Conservation (phyloP, 192 early-diverging fungal genomes). For the Linnemannia elongata region DNA sequence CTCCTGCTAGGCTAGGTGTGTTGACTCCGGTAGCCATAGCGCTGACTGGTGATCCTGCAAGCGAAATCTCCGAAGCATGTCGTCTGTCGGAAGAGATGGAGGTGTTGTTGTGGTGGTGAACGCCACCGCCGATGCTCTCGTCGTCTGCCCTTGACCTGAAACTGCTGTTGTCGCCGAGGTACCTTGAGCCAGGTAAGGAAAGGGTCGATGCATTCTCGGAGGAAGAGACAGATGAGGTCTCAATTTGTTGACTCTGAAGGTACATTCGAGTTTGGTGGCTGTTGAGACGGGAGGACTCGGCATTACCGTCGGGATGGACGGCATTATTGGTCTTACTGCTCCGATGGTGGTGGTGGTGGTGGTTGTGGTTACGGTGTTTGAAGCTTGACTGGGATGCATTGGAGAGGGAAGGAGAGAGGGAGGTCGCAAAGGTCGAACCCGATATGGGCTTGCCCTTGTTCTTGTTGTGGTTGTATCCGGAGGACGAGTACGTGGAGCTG, state of each 20-base stretch:
- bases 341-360: neutral
- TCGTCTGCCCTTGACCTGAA: neutral
- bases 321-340: constrained; percentile 13
- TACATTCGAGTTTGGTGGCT: neutral
- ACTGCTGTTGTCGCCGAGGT: constrained; percentile 11
- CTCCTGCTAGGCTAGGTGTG: constrained; percentile 26
- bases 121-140: neutral
- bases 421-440: constrained; percentile 30
- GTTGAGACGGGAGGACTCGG: neutral
- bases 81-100: neutral
- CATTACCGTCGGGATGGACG: constrained; percentile 7
- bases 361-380: neutral
- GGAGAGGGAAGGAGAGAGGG: constrained; percentile 33
- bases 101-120: neutral
- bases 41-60: constrained; percentile 12
- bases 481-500: constrained; percentile 20
- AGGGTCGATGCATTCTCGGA: constrained; percentile 27
- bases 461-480: neutral
- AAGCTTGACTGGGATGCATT: constrained; percentile 28
- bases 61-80: constrained; percentile 21
- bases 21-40: neutral
- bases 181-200: constrained; percentile 43
- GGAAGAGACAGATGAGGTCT: neutral
- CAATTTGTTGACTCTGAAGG: constrained; percentile 6
- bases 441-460: constrained; percentile 22